Evolutionary conservation across 345 rosid genomes (phyloP).

Genomic region (Sonneratia alba): DNA sequence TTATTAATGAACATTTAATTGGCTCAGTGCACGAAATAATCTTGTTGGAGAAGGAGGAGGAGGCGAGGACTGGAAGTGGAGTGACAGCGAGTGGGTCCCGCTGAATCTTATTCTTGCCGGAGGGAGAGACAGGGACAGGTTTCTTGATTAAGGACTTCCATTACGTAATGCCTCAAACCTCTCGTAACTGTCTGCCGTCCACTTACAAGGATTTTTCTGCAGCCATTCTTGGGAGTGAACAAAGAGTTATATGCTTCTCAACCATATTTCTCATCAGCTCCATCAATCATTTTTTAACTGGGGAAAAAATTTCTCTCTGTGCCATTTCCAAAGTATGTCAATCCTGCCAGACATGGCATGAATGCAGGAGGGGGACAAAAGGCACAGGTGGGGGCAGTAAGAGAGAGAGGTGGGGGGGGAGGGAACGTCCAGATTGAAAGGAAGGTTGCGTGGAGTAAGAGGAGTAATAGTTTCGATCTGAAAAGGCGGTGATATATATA

Average conservation of each 20-base stretch:
- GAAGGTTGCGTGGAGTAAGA: constrained; percentile 35
- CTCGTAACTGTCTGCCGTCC: constrained; percentile 19
- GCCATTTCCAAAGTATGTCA: not conserved
- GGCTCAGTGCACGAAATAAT: too few species aligned
- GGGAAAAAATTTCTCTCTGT: not conserved
- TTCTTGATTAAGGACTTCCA: constrained; percentile 2
- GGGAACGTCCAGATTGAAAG: constrained; percentile 7
- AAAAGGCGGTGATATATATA: not conserved
- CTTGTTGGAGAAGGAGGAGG: not conserved
- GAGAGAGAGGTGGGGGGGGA: too few species aligned
- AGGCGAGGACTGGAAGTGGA: not conserved
- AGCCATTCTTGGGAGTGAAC: not conserved
- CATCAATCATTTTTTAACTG: not conserved
- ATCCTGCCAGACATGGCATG: not conserved
- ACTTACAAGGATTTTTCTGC: not conserved
- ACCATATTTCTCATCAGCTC: too few species aligned
- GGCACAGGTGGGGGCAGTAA: not conserved
- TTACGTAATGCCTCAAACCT: constrained; percentile 21
- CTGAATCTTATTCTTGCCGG: constrained; percentile 45
- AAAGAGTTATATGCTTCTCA: too few species aligned
- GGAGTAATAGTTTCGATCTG: constrained; percentile 7
- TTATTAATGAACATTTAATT: too few species aligned
- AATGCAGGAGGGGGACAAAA: not conserved
- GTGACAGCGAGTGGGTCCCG: constrained; percentile 17
- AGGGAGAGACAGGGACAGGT: constrained; percentile 4